A percentile compares a stretch with the other conserved stretches of the same genome.
These are phyloP conservation scores for Penicillium crystallinum DNA, from an alignment of 495 filamentous ascomycete species.

Conservation along the genomic window DNA sequence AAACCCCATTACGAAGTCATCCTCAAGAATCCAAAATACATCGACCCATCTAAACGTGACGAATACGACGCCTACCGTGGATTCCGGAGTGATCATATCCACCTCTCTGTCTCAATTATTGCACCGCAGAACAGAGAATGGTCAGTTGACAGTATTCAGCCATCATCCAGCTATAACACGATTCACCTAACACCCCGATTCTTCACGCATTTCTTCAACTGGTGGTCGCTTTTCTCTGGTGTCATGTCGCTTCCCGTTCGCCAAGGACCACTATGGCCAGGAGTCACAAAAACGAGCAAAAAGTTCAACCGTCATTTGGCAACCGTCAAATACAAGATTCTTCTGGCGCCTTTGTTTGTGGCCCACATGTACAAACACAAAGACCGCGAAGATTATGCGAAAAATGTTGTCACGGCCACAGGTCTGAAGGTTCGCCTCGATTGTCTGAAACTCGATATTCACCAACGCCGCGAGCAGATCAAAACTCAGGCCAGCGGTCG, in stretches of 20 bases:
- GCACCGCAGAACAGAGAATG: conserved; percentile 74
- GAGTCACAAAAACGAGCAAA: conserved; percentile 90
- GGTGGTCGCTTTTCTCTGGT: conserved; percentile 95
- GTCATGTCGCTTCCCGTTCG: conserved; percentile 92
- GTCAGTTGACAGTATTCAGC: conserved; percentile 62
- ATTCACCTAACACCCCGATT: conserved; percentile 90
- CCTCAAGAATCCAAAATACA: conserved; percentile 70
- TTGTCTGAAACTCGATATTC: conserved; percentile 92
- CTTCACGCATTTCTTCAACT: conserved; percentile 97
- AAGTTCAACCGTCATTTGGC: conserved; percentile 96
- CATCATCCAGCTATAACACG: conserved; percentile 87
- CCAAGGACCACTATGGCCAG: conserved; percentile 86
- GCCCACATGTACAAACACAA: conserved; percentile 99
- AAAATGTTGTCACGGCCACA: conserved; percentile 80
- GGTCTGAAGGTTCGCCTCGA: conserved; percentile 91
- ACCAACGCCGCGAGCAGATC: conserved; percentile 90
- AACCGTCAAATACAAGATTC: conserved; percentile 94
- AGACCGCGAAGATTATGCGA: conserved; percentile 78
- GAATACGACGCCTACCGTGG: conserved; percentile 88
- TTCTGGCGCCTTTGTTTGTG: conserved; percentile 87
- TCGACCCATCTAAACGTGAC: conserved; percentile 47
- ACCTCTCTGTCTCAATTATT: conserved; percentile 83
- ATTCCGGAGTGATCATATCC: conserved; percentile 92
- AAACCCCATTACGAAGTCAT: conserved; percentile 89
- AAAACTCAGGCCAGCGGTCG: conserved; percentile 68